A percentile compares a stretch with the other conserved stretches of the same genome.
Evolutionary conservation across 2,329 filamentous ascomycete genomes (phyloP).

Genomic region (Phialophora verrucosa): DNA sequence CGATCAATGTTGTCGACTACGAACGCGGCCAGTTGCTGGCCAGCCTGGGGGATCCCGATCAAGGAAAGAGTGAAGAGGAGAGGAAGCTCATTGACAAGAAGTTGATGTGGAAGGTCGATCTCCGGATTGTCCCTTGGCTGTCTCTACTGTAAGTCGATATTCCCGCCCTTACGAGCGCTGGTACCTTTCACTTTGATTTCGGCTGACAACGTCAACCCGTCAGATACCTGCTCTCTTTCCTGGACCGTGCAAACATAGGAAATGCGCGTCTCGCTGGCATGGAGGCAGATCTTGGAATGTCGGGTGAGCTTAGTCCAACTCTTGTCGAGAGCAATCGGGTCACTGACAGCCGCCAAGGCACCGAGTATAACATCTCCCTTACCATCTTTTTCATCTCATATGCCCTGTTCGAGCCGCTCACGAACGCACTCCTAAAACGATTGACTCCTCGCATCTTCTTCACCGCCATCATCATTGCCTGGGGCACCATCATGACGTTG

Average conservation of each 20-base stretch:
- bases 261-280: conserved; percentile 45
- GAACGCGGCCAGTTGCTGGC: conserved; percentile 5
- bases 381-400: conserved; percentile 78
- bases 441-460: conserved; percentile 76
- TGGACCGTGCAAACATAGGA: conserved; percentile 47
- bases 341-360: no score
- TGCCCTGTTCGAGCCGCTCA: conserved; percentile 73
- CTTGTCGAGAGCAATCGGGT: no score
- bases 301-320: conserved; percentile 16
- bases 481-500: conserved; percentile 52
- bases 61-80: conserved; percentile 67
- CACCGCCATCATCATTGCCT: conserved; percentile 76
- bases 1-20: conserved; percentile 1
- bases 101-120: conserved; percentile 45
- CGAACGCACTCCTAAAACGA: conserved; percentile 79
- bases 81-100: conserved; percentile 58
- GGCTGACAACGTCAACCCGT: no score
- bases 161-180: no score
- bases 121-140: conserved; percentile 35
- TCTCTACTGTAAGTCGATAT: conserved; percentile 21
- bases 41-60: conserved; percentile 62
- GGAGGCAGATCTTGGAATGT: conserved; percentile 40
- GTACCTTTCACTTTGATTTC: no score
- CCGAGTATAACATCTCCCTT: conserved; percentile 54
- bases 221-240: conserved; percentile 43